Base-by-base conservation (phyloP, 2,329 filamentous ascomycete genomes). In the Colletotrichum echinochloae region DNA sequence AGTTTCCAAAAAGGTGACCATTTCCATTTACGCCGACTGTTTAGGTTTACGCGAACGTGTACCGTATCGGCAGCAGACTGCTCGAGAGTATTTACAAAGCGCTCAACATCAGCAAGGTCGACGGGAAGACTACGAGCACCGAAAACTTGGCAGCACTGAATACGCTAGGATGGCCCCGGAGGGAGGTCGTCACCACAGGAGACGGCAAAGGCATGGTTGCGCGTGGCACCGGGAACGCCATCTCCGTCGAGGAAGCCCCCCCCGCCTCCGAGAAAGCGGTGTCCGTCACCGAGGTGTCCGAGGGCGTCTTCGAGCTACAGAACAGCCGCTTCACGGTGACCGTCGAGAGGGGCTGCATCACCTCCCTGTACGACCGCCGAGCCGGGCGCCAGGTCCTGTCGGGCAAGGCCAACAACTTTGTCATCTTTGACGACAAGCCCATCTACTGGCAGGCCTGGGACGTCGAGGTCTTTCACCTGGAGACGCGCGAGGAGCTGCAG, bases 391-490 rank as follows among this genome's bases (percentile, higher is more conserved):
- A 92, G 74, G 78, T 91, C 18, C 81, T 92, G 23, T 82, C 88
- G 7, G 82, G 83, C n/a, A 91, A 89, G 76, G 89, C 86, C 7
- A 90, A 89, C 28, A 89, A 92, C 75, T 81, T 90, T 8, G 90
- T 91, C 61, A 84, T 92, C 23, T 92, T 90, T 74, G 90, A 92
- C 73, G 90, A 92, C 76, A 91, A 92, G 79, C 90, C 90, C 5
- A 83, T 92, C 5, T 91, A 91, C 79, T 92, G 90, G 90, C 90
- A 92, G 76, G 90, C 89, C 0, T 92, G 90, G 90, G 90, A 92
- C 75, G 90, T 91, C 2, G 90, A 92, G 76, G 89, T 92, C 8
- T 92, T 86, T 79, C 90, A 92, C 71, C 82, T 92, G 3, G 83
- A 89, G 16, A 91, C 90, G 0, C 84, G 90, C 20, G 83, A 88